Evolutionary conservation across 177 flowering plant genomes (phyloP).

Genomic region (Vitis hybrid): DNA sequence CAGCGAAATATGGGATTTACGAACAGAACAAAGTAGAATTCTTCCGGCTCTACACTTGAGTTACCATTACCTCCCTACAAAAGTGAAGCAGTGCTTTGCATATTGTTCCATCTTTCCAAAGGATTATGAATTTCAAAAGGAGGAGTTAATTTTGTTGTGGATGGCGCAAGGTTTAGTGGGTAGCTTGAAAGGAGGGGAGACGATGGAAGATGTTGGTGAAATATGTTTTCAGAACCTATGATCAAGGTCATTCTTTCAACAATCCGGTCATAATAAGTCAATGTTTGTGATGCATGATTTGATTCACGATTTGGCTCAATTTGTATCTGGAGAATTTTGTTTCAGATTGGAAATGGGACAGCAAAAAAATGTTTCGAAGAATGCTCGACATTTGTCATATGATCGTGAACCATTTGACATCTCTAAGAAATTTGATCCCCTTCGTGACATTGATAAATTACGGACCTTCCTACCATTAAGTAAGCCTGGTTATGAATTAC

Average conservation of each 20-base stretch:
- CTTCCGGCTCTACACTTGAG: no score
- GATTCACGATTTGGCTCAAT: slow-evolving; percentile 35
- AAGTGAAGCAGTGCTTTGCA: slow-evolving; percentile 34
- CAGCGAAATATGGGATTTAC: no score
- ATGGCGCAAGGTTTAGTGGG: slow-evolving; percentile 34
- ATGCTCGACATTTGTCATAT: slow-evolving; percentile 26
- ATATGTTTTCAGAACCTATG: slow-evolving; percentile 26
- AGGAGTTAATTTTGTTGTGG: slow-evolving; percentile 32
- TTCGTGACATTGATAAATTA: slow-evolving; percentile 8
- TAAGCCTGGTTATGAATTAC: no score
- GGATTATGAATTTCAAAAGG: slow-evolving; percentile 18
- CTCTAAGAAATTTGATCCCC: slow-evolving; percentile 4
- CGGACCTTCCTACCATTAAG: slow-evolving; percentile 27
- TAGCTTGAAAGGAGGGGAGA: neutral
- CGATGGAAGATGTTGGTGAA: slow-evolving; percentile 26
- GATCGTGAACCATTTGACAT: neutral
- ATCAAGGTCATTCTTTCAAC: slow-evolving; percentile 31
- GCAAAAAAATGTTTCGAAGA: neutral
- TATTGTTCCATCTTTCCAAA: slow-evolving; percentile 43
- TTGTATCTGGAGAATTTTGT: slow-evolving; percentile 20
- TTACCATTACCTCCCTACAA: slow-evolving; percentile 32
- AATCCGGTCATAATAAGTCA: neutral
- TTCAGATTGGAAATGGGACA: slow-evolving; percentile 10
- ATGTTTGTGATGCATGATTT: slow-evolving; percentile 40
- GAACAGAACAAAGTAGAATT: no score